Evolutionary conservation across 1,284 basidiomycete genomes (phyloP).

Genomic region (Ustilago xerochloae): DNA sequence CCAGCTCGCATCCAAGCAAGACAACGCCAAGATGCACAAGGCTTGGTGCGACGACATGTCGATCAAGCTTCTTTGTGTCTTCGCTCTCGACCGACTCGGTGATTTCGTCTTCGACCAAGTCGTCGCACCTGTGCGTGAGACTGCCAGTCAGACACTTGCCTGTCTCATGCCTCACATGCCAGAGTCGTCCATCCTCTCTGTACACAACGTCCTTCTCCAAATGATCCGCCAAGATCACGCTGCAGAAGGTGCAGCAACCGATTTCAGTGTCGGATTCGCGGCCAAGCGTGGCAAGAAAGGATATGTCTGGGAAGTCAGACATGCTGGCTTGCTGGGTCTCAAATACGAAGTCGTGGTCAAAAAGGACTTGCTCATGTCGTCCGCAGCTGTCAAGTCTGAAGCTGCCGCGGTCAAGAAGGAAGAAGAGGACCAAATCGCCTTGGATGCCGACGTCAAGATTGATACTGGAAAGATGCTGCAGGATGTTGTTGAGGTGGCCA

Average conservation of each 20-base stretch:
- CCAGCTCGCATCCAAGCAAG: constrained; percentile 28
- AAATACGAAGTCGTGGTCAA: constrained; percentile 97
- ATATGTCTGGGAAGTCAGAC: constrained; percentile 96
- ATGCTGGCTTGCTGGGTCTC: constrained; percentile 94
- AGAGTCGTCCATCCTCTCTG: constrained; percentile 77
- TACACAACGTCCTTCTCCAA: constrained; percentile 84
- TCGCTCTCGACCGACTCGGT: constrained; percentile 95
- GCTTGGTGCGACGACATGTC: constrained; percentile 89
- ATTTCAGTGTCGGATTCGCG: constrained; percentile 58
- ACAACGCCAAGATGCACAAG: constrained; percentile 73
- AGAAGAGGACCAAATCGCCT: constrained; percentile 5
- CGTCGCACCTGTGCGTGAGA: constrained; percentile 95
- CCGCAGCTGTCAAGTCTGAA: constrained; percentile 16
- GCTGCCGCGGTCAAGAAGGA: constrained; percentile 29
- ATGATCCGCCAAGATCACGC: constrained; percentile 89
- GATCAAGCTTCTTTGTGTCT: constrained; percentile 86
- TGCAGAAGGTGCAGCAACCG: constrained; percentile 27
- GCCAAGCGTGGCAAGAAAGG: constrained; percentile 70
- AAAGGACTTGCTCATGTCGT: constrained; percentile 76
- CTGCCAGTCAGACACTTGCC: constrained; percentile 92
- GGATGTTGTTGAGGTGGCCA: constrained; percentile 55
- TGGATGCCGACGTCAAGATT: not conserved
- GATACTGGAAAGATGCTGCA: constrained; percentile 48
- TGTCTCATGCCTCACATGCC: constrained; percentile 89
- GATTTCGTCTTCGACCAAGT: constrained; percentile 98